These are phyloP conservation scores for Furcasterigmium sp. DNA, from an alignment of 2,329 filamentous ascomycete species.

Conservation along the genomic window DNA sequence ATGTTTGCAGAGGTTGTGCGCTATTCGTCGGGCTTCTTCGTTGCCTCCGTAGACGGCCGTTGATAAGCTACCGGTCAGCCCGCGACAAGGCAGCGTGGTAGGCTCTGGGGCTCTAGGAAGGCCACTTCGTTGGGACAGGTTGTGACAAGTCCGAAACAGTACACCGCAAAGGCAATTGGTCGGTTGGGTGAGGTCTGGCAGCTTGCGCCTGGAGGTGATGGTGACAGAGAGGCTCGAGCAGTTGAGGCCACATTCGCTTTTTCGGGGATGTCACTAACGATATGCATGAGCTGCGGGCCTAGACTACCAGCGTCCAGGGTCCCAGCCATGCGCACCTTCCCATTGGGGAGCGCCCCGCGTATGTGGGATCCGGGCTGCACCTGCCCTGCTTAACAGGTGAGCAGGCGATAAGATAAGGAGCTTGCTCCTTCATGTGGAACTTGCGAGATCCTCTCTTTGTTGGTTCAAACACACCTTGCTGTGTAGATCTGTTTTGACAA, in stretches of 20 bases:
- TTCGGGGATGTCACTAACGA: constrained; percentile 1
- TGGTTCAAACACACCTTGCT: too few relatives aligned
- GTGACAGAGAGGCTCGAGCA: background rate
- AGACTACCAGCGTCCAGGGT: background rate
- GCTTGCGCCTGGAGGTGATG: background rate
- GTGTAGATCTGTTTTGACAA: too few relatives aligned
- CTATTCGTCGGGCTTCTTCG: background rate
- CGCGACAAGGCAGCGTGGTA: constrained; percentile 6
- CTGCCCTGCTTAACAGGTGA: too few relatives aligned
- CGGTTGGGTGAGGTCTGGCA: background rate
- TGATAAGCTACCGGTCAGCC: constrained; percentile 4
- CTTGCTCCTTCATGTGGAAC: background rate
- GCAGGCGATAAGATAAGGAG: background rate
- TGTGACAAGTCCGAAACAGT: too few relatives aligned
- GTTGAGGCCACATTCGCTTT: constrained; percentile 5
- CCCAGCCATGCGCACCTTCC: background rate
- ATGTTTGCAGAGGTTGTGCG: constrained; percentile 43
- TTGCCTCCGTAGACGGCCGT: background rate
- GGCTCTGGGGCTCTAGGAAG: background rate
- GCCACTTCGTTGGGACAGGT: too few relatives aligned
- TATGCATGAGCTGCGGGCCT: background rate
- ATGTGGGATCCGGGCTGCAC: background rate
- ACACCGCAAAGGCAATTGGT: constrained; percentile 1
- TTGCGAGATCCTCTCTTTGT: too few relatives aligned
- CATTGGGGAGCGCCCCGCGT: background rate